A percentile compares a stretch with the other conserved stretches of the same genome.
These are phyloP conservation scores for Chaetothyriales sp. DNA, from an alignment of 2,329 filamentous ascomycete genomes.

Conservation along the genomic window DNA sequence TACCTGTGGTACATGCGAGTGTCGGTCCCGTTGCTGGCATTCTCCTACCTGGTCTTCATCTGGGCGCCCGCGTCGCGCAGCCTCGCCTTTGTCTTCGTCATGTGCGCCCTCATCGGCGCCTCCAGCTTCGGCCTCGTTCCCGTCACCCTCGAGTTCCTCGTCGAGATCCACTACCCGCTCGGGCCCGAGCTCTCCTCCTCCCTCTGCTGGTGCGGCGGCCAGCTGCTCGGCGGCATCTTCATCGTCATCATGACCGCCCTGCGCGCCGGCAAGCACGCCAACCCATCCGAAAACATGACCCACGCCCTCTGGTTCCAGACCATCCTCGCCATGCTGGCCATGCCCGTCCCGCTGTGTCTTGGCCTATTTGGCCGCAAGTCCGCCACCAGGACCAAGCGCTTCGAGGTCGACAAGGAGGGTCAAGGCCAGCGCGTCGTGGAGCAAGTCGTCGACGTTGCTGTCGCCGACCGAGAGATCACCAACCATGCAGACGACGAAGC, in stretches of 20 bases:
- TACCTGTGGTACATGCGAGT: slow-evolving; percentile 62
- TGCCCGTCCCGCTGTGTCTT: slow-evolving; percentile 55
- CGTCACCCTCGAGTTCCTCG: slow-evolving; percentile 71
- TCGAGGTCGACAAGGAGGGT: slow-evolving; percentile 27
- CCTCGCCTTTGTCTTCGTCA: slow-evolving; percentile 49
- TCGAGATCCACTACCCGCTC: slow-evolving; percentile 76
- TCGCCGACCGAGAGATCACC: neutral
- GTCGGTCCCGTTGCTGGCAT: slow-evolving; percentile 58
- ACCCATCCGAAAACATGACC: slow-evolving; percentile 59
- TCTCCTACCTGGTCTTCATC: slow-evolving; percentile 63
- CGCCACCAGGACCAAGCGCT: slow-evolving; percentile 24
- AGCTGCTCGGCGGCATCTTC: slow-evolving; percentile 72
- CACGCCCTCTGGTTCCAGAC: slow-evolving; percentile 66
- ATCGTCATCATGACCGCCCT: slow-evolving; percentile 71
- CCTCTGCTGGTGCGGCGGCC: slow-evolving; percentile 73
- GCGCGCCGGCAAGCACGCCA: slow-evolving; percentile 33
- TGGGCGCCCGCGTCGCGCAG: slow-evolving; percentile 58
- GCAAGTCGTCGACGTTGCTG: slow-evolving; percentile 2
- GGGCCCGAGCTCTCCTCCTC: slow-evolving; percentile 74
- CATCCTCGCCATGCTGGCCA: slow-evolving; percentile 49
- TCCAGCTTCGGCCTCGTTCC: slow-evolving; percentile 69
- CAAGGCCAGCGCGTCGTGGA: neutral
- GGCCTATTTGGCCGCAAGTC: slow-evolving; percentile 51
- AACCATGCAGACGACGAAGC: neutral
- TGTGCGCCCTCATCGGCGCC: slow-evolving; percentile 65